Percentiles rank a stretch among this genome's conserved stretches.
These are phyloP conservation scores for Nicotiana otophora DNA, from an alignment of 257 asterid species.

Conservation along the genomic window DNA sequence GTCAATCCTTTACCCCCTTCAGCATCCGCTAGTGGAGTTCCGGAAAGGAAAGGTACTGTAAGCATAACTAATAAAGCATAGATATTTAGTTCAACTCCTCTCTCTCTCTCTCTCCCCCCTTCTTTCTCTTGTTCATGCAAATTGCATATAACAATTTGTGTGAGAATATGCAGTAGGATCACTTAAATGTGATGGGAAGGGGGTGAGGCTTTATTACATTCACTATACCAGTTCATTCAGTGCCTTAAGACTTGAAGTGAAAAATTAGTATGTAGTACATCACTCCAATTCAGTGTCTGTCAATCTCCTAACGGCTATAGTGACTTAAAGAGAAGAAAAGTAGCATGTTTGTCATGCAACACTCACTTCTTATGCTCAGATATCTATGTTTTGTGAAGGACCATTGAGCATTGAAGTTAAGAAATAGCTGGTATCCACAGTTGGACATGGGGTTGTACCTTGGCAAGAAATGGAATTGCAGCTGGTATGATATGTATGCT, in stretches of 20 bases:
- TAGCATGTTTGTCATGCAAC: background rate
- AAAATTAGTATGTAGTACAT: background rate
- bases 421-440: background rate
- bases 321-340: slow-evolving; percentile 3
- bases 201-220: background rate
- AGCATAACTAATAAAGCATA: background rate
- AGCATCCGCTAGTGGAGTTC: slow-evolving; percentile 29
- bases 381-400: background rate
- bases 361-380: background rate
- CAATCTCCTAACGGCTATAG: background rate
- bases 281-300: background rate
- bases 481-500: too few relatives aligned
- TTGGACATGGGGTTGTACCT: too few relatives aligned
- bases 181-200: background rate
- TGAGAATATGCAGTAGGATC: background rate
- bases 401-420: background rate
- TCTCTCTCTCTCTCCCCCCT: too few relatives aligned
- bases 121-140: background rate
- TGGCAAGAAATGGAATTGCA: too few relatives aligned
- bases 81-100: too few relatives aligned
- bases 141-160: background rate
- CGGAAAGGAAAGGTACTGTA: slow-evolving; percentile 45
- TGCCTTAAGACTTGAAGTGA: background rate
- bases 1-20: slow-evolving; percentile 41
- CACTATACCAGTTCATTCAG: background rate